Evolutionary conservation across 352 stramenopile genomes (phyloP).

Genomic region (Poterioochromonas sp.): DNA sequence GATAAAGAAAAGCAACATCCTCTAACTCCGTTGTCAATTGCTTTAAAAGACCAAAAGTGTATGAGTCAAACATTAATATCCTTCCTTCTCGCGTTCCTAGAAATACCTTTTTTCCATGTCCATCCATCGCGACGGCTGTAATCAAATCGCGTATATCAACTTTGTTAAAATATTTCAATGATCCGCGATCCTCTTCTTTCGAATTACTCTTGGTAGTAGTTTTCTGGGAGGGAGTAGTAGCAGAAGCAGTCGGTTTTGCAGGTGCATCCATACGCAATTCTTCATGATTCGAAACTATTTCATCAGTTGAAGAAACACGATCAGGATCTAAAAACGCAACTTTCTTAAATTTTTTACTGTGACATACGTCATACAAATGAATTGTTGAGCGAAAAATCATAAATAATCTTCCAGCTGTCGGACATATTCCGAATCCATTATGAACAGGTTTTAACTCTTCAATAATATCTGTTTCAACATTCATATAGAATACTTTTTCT

Average conservation of each 20-base stretch:
- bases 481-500: neutral
- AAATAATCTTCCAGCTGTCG: neutral
- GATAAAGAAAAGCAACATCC: neutral
- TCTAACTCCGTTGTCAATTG: neutral
- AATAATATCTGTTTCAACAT: neutral
- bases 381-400: neutral
- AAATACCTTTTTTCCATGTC: slow-evolving; percentile 19
- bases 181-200: neutral
- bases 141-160: neutral
- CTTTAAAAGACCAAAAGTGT: slow-evolving; percentile 2
- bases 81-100: neutral
- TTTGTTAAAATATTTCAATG: neutral
- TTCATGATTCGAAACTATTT: neutral
- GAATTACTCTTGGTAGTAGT: too few relatives aligned
- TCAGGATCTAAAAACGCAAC: slow-evolving; percentile 12
- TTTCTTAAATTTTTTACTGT: neutral
- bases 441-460: neutral
- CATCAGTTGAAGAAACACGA: slow-evolving; percentile 13
- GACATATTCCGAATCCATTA: neutral
- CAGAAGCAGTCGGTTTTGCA: neutral
- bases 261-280: neutral
- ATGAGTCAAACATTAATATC: slow-evolving; percentile 15
- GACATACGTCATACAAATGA: neutral
- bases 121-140: neutral
- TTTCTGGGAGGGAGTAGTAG: too few relatives aligned